Base-by-base conservation (phyloP, 345 rosid genomes). In the Syzygium aqueum region DNA sequence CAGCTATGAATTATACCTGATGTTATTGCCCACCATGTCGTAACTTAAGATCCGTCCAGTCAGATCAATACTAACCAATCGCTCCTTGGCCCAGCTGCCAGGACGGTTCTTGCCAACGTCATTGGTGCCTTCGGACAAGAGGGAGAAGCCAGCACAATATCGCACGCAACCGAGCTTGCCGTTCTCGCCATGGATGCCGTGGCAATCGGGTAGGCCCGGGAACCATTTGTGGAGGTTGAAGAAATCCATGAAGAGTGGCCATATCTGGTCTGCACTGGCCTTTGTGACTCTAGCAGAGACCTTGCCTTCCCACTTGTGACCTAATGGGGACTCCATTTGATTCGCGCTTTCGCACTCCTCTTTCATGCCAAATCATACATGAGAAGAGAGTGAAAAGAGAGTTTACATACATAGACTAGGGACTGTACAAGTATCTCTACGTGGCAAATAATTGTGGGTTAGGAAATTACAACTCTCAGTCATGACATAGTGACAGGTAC, bases 131-230 rank as follows among this genome's bases (percentile, higher is more conserved):
- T 16, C 16, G 12, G 37, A 54, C 6, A 30, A 40, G 77, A 94
- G 78, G 10, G 97, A 93, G 88, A 89, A 93, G 53, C 94, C 92
- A 6, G 90, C 54, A 53, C 94, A 90, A 89, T 91, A 92, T 53
- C 95, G 85, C 63, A 94, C 51, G 90, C 96, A 92, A 14, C 95
- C 94, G 6, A 89, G 90, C 90, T 93, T 88, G 28, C 97, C 92
- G 86, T 93, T 95, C 89, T 77, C 65, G 54, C 94, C 96, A 12
- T 90, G 89, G 90, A 93, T 77, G 51, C 94, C 95, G 8, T 87
- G 85, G 86, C 95, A 93, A 40, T 89, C 65, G 73, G 90, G 51
- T 3, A 93, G 88, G 33, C 87, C 61, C 12, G 89, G 93, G 28
- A 88, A 90, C 91, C 92, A 96, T 46, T 90, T 92, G 90, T 91